These are phyloP conservation scores for Diatrype stigma DNA, from an alignment of 2,329 filamentous ascomycete species.

Conservation along the genomic window DNA sequence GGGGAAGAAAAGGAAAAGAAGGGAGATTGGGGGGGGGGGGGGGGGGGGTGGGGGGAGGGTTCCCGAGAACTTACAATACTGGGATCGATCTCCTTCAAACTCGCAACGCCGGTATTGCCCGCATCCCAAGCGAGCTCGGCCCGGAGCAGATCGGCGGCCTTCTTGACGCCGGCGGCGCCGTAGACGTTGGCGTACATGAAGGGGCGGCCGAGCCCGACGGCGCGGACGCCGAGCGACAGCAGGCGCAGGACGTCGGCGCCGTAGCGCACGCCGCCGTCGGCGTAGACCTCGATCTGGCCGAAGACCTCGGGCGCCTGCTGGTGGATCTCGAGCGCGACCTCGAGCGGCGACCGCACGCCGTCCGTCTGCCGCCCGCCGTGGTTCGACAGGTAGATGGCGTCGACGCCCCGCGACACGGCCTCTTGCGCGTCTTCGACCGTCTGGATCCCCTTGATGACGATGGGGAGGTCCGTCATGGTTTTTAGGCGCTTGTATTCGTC, in stretches of 20 bases:
- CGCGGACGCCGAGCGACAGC: slow-evolving; percentile 30
- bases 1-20: no score
- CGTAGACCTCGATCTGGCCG: slow-evolving; percentile 26
- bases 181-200: slow-evolving; percentile 47
- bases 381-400: slow-evolving; percentile 31
- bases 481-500: slow-evolving; percentile 21
- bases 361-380: slow-evolving; percentile 33
- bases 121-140: slow-evolving; percentile 34
- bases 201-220: slow-evolving; percentile 38
- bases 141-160: slow-evolving; percentile 39
- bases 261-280: slow-evolving; percentile 31
- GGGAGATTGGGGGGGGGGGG: no score
- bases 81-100: slow-evolving; percentile 21
- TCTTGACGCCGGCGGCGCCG: slow-evolving; percentile 39
- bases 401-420: slow-evolving; percentile 22
- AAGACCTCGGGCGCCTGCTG: slow-evolving; percentile 25
- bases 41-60: no score
- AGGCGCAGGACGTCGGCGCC: slow-evolving; percentile 30
- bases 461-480: slow-evolving; percentile 21
- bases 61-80: slow-evolving; percentile 15
- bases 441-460: slow-evolving; percentile 30
- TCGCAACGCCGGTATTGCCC: slow-evolving; percentile 23
- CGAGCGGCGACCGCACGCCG: slow-evolving; percentile 23
- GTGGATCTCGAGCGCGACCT: slow-evolving; percentile 27
- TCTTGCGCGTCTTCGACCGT: slow-evolving; percentile 28